phyloP scores from a whole-genome alignment of 148 eudicot species.

The Chenopodium formosanum region DNA sequence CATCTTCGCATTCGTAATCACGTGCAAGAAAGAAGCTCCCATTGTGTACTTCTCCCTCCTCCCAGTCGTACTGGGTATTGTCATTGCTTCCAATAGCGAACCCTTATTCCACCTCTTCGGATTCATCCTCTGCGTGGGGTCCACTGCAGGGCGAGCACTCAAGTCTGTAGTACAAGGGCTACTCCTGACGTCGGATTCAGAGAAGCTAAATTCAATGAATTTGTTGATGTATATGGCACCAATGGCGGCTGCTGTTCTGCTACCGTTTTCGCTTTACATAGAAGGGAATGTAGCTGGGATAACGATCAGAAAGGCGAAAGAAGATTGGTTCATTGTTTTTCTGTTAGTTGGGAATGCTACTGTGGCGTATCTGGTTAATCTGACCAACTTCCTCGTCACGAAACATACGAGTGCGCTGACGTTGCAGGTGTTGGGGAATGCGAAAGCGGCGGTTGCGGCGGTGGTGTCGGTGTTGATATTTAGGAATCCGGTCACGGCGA shows the following conservation, averaged over 20 bases:
- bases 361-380: conserved; percentile 75
- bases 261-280: conserved; percentile 64
- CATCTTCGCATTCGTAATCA: conserved; percentile 64
- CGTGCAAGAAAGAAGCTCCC: conserved; percentile 58
- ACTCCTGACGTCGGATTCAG: conserved; percentile 57
- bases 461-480: conserved; percentile 84
- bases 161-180: conserved; percentile 81
- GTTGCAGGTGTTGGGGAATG: conserved; percentile 82
- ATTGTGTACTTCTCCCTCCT: conserved; percentile 55
- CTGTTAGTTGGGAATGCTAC: conserved; percentile 69
- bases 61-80: conserved; percentile 83
- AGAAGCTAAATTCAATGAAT: conserved; percentile 82
- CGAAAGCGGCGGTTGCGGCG: conserved; percentile 89
- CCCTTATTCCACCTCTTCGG: conserved; percentile 69
- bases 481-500: conserved; percentile 85
- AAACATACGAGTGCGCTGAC: conserved; percentile 88
- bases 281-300: conserved; percentile 68
- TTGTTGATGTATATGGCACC: conserved; percentile 85
- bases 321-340: conserved; percentile 61
- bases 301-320: conserved; percentile 55
- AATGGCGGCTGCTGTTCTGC: conserved; percentile 67
- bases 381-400: conserved; percentile 83
- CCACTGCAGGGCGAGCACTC: conserved; percentile 79
- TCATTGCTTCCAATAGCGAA: conserved; percentile 72
- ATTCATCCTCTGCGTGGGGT: conserved; percentile 67